Base-by-base conservation (phyloP, 352 stramenopile species). In the Pythium utonaiense region DNA sequence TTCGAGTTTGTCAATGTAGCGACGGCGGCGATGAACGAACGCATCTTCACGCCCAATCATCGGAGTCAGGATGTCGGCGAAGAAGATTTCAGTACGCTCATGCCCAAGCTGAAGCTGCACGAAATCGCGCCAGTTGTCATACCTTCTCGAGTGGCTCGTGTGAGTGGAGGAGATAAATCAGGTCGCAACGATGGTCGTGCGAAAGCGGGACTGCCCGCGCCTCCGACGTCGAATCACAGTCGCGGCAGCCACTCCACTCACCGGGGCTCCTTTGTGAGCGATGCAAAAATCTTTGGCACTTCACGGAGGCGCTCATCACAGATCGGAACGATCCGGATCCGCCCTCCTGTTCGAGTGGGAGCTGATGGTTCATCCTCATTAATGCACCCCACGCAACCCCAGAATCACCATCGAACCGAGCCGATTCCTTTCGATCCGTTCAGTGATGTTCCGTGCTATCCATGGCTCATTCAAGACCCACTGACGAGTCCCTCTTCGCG, bases 341-440 rank as follows among this genome's bases (percentile, higher is more conserved):
- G 56, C 8, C 45, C 36, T 1, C 21, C 40, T 3, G 9, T 6
- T 2, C 8, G 40, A 47, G 13, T 9, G 10, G n/a, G 25, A n/a
- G 40, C 40, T 2, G 40, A 47, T 8, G 40, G 16, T 19, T 47
- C 40, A 4, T 47, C n/a, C 7, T 7, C 40, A 25, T 19, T 25
- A 25, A 2, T 25, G 16, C 40, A 25, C n/a, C 17, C 40, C 14
- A 19, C 40, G n/a, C 40, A 47, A 19, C 25, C 19, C 17, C 17
- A 13, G 22, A 21, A 4, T 17, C 24, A 13, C 13, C 21, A 1
- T 14, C 24, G 1, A 7, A 24, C 30, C 13, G 73, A 78, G 34
- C 69, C 67, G 10, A 64, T 81, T 12, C 57, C 67, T 10, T 84
- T 84, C 25, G 75, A 84, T 16, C 68, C 70, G n/a, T 80, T 84